Base-by-base conservation (phyloP, 176 grass and related monocot genomes). In the Carex scoparia region DNA sequence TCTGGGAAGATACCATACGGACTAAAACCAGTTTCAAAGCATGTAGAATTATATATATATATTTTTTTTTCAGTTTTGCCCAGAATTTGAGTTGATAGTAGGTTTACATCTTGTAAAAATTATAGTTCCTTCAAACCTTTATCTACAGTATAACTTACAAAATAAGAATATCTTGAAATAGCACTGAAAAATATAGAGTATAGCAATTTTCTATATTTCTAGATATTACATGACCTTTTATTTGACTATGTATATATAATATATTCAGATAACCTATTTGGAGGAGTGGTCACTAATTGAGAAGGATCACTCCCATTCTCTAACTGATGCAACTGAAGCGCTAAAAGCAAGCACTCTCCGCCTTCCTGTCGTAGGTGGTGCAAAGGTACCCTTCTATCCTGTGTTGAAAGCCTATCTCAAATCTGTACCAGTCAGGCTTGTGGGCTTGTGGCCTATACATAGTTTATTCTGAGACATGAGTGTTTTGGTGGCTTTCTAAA, bases 231-330 rank as follows among this genome's bases (percentile, higher is more conserved):
- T 57, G 27, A 28, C 28, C 48, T 67, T 83, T 11, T 73, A 15
- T 42, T 77, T 89, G 48, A 51, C 38, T 4, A n/a, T 49, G 48
- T 49, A 51, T 51, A 51, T 51, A 11, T 49, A 49, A 49, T 88
- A 68, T 42, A 90, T 72, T 78, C 81, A 99, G 96, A 95, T 95
- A 83, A 42, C 72, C 33, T 92, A 92, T 95, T 88, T 99, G 69
- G 93, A 94, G 80, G 93, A 91, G 65, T 99, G 96, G 96, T 85
- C 87, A 79, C 81, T 90, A 49, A 72, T 99, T 75, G 93, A 99
- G 55, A 87, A 68, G 81, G 93, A 99, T 0, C 85, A 92, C 42
- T 66, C 76, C 60, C 89, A 84, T 89, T 89, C 84, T 65, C 90
- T 99, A 86, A 89, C 87, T 85, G 93, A 88, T 78, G 84, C 84